phyloP scores from a whole-genome alignment of 805 yeast genomes.

The Starmerella powellii region DNA sequence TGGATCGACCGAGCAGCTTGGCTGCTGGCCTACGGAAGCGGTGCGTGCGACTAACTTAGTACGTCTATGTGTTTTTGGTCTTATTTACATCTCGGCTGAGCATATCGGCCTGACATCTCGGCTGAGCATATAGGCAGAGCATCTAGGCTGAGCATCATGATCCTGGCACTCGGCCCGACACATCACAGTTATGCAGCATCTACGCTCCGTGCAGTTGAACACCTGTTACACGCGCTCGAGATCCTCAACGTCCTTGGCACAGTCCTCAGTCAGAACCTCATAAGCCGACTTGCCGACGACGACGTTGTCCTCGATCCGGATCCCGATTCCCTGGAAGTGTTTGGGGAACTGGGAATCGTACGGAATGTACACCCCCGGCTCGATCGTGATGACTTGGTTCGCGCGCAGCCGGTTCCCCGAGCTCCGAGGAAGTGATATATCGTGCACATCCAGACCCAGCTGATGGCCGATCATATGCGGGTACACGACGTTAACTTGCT shows the following conservation, averaged over 20 bases:
- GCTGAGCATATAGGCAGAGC: no score
- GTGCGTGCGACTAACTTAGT: no score
- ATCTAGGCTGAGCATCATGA: no score
- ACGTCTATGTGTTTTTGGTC: no score
- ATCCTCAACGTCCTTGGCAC: slow-evolving; percentile 70
- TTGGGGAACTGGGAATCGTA: slow-evolving; percentile 56
- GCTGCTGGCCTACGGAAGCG: no score
- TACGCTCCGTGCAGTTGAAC: no score
- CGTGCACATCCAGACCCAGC: slow-evolving; percentile 70
- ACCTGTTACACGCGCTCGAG: slow-evolving; percentile 13
- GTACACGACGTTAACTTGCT: slow-evolving; percentile 39
- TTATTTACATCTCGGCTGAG: no score
- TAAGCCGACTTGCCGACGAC: slow-evolving; percentile 57
- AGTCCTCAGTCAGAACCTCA: slow-evolving; percentile 61
- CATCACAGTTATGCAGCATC: no score
- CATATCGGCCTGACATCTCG: no score
- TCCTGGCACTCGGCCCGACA: no score
- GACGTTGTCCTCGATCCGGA: slow-evolving; percentile 88
- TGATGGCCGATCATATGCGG: slow-evolving; percentile 97
- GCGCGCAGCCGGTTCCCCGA: slow-evolving; percentile 34
- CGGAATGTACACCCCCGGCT: slow-evolving; percentile 92
- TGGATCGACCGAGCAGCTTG: no score
- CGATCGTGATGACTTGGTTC: slow-evolving; percentile 85
- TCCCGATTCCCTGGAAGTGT: slow-evolving; percentile 76
- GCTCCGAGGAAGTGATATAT: slow-evolving; percentile 21